A percentile compares a stretch with the other conserved stretches of the same genome.
These are phyloP conservation scores for Eremomyces bilateralis DNA, from an alignment of 495 filamentous ascomycete species.

Conservation along the genomic window DNA sequence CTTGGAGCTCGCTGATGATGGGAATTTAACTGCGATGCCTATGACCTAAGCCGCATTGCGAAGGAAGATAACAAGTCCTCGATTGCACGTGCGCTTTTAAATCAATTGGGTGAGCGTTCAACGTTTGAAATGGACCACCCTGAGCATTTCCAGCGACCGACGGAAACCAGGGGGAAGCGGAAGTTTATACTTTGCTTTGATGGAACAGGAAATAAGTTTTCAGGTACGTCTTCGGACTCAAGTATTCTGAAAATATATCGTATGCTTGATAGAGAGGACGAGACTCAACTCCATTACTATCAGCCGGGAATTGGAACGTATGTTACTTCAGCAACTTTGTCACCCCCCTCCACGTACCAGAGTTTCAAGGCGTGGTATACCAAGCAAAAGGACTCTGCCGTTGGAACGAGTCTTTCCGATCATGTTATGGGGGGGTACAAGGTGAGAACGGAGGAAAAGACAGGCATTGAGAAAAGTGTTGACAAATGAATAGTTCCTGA, in stretches of 20 bases:
- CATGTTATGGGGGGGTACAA: conserved; percentile 74
- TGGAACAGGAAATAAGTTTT: conserved; percentile 75
- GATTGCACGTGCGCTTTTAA: no score
- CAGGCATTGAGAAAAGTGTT: no score
- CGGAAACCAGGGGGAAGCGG: conserved; percentile 20
- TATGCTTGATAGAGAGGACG: conserved; percentile 36
- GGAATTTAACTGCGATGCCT: no score
- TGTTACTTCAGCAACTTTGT: conserved; percentile 41
- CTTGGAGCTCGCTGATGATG: no score
- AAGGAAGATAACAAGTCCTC: no score
- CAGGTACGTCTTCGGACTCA: conserved; percentile 59
- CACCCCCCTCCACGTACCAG: conserved; percentile 39
- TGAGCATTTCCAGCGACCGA: no score
- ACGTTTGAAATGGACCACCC: no score
- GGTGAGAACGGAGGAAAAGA: no score
- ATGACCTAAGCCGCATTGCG: no score
- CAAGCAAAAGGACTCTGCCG: conserved; percentile 68
- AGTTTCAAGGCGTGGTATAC: conserved; percentile 52
- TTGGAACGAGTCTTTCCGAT: conserved; percentile 65
- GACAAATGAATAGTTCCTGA: conserved; percentile 57
- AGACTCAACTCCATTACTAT: conserved; percentile 41
- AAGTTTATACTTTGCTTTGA: conserved; percentile 71
- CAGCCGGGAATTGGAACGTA: conserved; percentile 78
- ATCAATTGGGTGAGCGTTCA: no score
- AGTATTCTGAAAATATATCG: conserved; percentile 78